These are phyloP conservation scores for Cordyceps pruinosa DNA, from an alignment of 2,329 filamentous ascomycete species.

Conservation along the genomic window DNA sequence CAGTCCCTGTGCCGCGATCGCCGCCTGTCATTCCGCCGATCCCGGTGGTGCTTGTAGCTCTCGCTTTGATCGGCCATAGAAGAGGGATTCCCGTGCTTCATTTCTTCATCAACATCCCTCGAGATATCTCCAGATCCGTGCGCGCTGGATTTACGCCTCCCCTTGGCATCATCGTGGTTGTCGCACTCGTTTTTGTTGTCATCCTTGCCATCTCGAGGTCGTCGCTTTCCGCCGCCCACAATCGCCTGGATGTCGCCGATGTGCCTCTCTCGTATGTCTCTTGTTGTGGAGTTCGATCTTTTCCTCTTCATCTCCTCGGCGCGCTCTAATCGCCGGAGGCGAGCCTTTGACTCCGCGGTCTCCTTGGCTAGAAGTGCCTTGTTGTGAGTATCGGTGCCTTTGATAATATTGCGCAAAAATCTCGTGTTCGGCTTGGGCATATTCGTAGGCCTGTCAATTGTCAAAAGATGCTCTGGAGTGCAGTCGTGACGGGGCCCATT, in stretches of 20 bases:
- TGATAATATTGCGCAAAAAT: conserved; percentile 82
- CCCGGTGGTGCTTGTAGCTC: neutral
- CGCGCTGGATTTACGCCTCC: neutral
- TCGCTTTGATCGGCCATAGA: neutral
- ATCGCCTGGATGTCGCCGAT: conserved; percentile 56
- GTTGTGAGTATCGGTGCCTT: conserved; percentile 84
- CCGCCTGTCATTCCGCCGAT: neutral
- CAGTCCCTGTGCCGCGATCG: neutral
- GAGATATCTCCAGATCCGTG: neutral
- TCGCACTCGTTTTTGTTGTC: conserved; percentile 11
- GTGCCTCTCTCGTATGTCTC: conserved; percentile 50
- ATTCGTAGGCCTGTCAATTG: conserved; percentile 47
- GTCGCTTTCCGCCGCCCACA: conserved; percentile 38
- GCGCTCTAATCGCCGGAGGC: conserved; percentile 55
- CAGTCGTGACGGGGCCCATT: conserved; percentile 19
- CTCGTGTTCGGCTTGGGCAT: conserved; percentile 85
- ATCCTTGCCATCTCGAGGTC: conserved; percentile 18
- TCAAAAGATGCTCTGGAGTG: conserved; percentile 16
- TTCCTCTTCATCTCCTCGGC: conserved; percentile 38
- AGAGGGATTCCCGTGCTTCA: neutral
- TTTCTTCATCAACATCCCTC: neutral
- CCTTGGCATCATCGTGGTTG: conserved; percentile 9
- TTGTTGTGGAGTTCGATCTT: conserved; percentile 38
- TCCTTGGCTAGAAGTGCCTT: conserved; percentile 78
- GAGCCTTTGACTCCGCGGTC: conserved; percentile 66